These are phyloP conservation scores for Didymella keratinophila DNA, from an alignment of 2,329 filamentous ascomycete genomes.

Conservation along the genomic window DNA sequence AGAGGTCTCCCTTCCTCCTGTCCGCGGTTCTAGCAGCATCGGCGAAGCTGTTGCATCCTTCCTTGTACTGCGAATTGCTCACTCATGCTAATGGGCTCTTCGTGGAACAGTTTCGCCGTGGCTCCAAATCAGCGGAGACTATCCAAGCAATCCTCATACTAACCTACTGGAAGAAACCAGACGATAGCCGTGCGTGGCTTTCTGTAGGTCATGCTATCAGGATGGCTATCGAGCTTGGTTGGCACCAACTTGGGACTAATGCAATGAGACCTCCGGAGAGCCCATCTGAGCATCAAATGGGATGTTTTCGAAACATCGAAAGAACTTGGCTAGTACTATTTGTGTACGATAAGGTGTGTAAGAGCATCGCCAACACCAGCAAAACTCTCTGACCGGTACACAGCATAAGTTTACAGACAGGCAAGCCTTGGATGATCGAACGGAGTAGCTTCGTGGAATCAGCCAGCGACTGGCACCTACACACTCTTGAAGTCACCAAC, in stretches of 20 bases:
- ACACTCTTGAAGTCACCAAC: slow-evolving; percentile 14
- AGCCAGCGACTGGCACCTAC: slow-evolving; percentile 6
- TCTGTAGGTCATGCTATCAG: slow-evolving; percentile 16
- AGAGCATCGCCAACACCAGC: neutral
- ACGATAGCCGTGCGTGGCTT: slow-evolving; percentile 18
- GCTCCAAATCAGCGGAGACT: slow-evolving; percentile 3
- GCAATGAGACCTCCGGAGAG: neutral
- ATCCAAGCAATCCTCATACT: slow-evolving; percentile 19
- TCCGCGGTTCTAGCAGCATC: slow-evolving; percentile 1
- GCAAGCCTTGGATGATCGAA: slow-evolving; percentile 19
- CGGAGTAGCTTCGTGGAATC: slow-evolving; percentile 12
- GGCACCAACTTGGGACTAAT: slow-evolving; percentile 12
- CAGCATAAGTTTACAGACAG: slow-evolving; percentile 10
- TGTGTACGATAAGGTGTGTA: slow-evolving; percentile 15
- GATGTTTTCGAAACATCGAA: slow-evolving; percentile 3
- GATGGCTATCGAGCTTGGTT: slow-evolving; percentile 22
- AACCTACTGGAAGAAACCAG: slow-evolving; percentile 21
- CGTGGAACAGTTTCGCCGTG: neutral
- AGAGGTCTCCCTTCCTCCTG: neutral
- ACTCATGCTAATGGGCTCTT: slow-evolving; percentile 1
- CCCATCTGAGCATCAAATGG: neutral
- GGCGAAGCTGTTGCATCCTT: slow-evolving; percentile 2
- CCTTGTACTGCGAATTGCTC: neutral
- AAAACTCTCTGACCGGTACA: neutral
- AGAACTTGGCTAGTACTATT: slow-evolving; percentile 16